Conservation (phyloP, 345 rosid species). For the Limnanthes douglasii region DNA sequence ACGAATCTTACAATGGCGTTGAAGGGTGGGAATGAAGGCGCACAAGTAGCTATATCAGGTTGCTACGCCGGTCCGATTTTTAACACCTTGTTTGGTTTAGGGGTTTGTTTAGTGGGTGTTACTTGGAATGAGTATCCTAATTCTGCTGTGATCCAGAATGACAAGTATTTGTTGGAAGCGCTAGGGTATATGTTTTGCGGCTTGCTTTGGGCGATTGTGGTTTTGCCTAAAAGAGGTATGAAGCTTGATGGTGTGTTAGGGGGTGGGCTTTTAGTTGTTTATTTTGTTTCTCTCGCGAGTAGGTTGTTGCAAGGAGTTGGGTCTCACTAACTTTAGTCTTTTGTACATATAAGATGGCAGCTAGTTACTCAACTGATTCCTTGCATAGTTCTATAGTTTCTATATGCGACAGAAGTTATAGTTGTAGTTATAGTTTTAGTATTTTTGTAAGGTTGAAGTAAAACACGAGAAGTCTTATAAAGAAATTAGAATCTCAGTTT, state of each 20-base stretch:
- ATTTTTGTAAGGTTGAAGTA: too few relatives aligned
- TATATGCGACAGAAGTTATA: too few relatives aligned
- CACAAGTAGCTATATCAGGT: conserved; percentile 79
- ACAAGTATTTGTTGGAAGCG: conserved; percentile 52
- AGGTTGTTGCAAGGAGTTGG: conserved; percentile 26
- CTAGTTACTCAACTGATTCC: too few relatives aligned
- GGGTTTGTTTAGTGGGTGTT: conserved; percentile 44
- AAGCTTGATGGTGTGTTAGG: conserved; percentile 50
- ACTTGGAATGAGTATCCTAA: conserved; percentile 51
- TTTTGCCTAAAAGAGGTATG: conserved; percentile 61
- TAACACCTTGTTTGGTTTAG: conserved; percentile 66
- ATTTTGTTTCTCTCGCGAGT: conserved; percentile 47
- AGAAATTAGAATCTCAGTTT: too few relatives aligned
- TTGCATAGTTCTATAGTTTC: too few relatives aligned
- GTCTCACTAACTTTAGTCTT: conserved; percentile 13
- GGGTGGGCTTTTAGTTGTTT: conserved; percentile 57
- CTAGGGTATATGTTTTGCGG: conserved; percentile 53
- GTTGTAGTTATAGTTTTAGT: too few relatives aligned
- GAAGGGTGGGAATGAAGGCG: conserved; percentile 65
- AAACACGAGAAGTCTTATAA: too few relatives aligned
- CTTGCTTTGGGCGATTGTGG: conserved; percentile 71
- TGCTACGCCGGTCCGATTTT: conserved; percentile 94
- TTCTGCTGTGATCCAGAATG: conserved; percentile 36
- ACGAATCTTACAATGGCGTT: conserved; percentile 69
- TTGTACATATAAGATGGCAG: too few relatives aligned